A percentile compares a stretch with the other conserved stretches of the same genome.
phyloP scores from a whole-genome alignment of 2,329 filamentous ascomycete genomes.

The Bipolaris victoriae region DNA sequence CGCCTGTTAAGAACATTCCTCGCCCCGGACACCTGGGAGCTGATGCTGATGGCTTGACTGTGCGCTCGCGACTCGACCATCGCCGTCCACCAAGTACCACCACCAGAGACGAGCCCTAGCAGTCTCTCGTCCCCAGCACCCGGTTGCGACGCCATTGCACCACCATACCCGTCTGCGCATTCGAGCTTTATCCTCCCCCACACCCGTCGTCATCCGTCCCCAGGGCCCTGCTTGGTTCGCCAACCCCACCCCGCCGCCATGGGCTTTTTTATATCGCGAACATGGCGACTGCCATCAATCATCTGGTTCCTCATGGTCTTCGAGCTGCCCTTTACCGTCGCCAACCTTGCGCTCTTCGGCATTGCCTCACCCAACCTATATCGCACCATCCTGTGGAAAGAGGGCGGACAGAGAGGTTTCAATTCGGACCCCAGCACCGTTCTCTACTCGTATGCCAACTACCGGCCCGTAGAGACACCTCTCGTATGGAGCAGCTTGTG shows the following conservation, averaged over 20 bases:
- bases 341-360: conserved; percentile 72
- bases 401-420: conserved; percentile 72
- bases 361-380: conserved; percentile 76
- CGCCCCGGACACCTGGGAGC: conserved; percentile 21
- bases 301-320: conserved; percentile 65
- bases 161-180: background rate
- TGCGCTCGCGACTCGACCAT: conserved; percentile 9
- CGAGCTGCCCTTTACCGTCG: conserved; percentile 70
- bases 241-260: conserved; percentile 21
- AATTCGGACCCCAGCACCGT: conserved; percentile 75
- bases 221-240: conserved; percentile 13
- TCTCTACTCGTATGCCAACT: conserved; percentile 76
- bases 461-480: conserved; percentile 65
- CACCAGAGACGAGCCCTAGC: conserved; percentile 9
- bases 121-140: conserved; percentile 1
- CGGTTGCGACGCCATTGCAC: conserved; percentile 1
- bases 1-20: conserved; percentile 31
- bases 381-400: conserved; percentile 73
- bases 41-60: conserved; percentile 11
- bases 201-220: conserved; percentile 2
- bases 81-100: conserved; percentile 21
- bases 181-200: conserved; percentile 12
- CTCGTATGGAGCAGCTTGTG: conserved; percentile 77
- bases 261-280: conserved; percentile 60
- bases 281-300: conserved; percentile 60